Evolutionary conservation across 192 early-diverging fungal species (phyloP), one percentile per base, ranked within the genome.

Genomic region (Radiomyces spectabilis): DNA sequence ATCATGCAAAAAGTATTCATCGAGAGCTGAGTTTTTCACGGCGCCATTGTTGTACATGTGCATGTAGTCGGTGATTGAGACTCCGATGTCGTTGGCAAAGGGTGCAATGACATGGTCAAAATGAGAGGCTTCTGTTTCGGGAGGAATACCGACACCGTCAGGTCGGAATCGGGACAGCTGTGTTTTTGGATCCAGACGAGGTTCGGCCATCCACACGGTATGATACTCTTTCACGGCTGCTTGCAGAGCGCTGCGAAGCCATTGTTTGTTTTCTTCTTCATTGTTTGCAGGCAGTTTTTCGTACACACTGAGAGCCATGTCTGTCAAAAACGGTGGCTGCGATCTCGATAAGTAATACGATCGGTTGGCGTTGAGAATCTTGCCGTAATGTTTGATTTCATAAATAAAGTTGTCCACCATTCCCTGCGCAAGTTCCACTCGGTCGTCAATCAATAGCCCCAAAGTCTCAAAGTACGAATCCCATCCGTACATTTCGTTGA

Each of bases 401-500:
- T 98, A 98, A 22, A 77, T 78, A 75, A 98, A 98, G 69, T 98
- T 93, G 55, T 97, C 95, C 5, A 97, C 87, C 95, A 97, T 97
- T 61, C 87, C 85, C 57, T 88, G 81, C 15, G 86, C 91, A 47
- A 98, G 69, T 53, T 91, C 88, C 12, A 85, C 51, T 21, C 91
- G 85, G 7, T 84, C 87, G 69, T 98, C 94, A 6, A 83, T 75
- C 25, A 94, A 58, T 33, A 98, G 68, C 5, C 93, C 96, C 2
- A 97, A 69, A 0, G 87, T 77, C 65, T 95, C 94, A 74, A 96
- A 96, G 67, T 95, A 95, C 41, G 81, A 84, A 65, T 98, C 96
- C 96, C 96, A 99, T 0, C 93, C 94, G 67, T 99, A 99, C 85
- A 94, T 95, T 71, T 99, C 96, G 64, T 97, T 99, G 76, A 97